These are phyloP conservation scores for Dryadomyces sulphureus DNA, from an alignment of 2,329 filamentous ascomycete genomes.

Conservation along the genomic window DNA sequence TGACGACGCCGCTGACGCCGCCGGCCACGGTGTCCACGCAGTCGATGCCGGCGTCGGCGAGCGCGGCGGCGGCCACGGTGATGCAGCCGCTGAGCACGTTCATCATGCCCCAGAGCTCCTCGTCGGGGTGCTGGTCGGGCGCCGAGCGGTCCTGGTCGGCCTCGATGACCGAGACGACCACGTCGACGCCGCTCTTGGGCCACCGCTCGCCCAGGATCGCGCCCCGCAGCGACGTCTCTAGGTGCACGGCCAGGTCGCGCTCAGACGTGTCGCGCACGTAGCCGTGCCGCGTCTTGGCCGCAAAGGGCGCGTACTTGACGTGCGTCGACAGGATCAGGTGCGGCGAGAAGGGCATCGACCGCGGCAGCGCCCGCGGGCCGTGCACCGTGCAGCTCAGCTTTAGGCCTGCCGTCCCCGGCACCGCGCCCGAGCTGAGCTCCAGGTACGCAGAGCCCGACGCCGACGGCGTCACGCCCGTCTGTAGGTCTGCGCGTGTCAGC, in stretches of 20 bases:
- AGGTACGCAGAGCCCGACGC: slow-evolving; percentile 88
- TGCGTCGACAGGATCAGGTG: slow-evolving; percentile 85
- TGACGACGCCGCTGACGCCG: slow-evolving; percentile 70
- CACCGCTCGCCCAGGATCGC: slow-evolving; percentile 86
- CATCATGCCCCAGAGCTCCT: slow-evolving; percentile 75
- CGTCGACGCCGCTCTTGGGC: slow-evolving; percentile 97
- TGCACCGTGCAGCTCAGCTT: slow-evolving; percentile 91
- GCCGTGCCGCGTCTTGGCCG: slow-evolving; percentile 64
- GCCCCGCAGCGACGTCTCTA: slow-evolving; percentile 80
- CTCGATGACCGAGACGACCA: slow-evolving; percentile 84
- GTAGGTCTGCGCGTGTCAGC: background rate
- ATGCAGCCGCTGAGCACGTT: slow-evolving; percentile 84
- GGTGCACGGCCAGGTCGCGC: slow-evolving; percentile 75
- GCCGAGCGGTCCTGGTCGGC: slow-evolving; percentile 65
- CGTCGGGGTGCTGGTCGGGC: slow-evolving; percentile 27
- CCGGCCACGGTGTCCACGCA: slow-evolving; percentile 83
- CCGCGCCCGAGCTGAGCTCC: slow-evolving; percentile 41
- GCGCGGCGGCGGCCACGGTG: slow-evolving; percentile 81
- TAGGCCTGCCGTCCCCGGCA: slow-evolving; percentile 37
- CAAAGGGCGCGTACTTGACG: slow-evolving; percentile 94
- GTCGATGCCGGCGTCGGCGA: slow-evolving; percentile 90
- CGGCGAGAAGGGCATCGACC: slow-evolving; percentile 81
- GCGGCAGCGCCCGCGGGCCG: slow-evolving; percentile 77
- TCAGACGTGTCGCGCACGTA: slow-evolving; percentile 79
- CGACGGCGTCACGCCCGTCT: slow-evolving; percentile 77